These are phyloP conservation scores for Dactylonectria macrodidyma DNA, from an alignment of 2,329 filamentous ascomycete genomes.

Conservation along the genomic window DNA sequence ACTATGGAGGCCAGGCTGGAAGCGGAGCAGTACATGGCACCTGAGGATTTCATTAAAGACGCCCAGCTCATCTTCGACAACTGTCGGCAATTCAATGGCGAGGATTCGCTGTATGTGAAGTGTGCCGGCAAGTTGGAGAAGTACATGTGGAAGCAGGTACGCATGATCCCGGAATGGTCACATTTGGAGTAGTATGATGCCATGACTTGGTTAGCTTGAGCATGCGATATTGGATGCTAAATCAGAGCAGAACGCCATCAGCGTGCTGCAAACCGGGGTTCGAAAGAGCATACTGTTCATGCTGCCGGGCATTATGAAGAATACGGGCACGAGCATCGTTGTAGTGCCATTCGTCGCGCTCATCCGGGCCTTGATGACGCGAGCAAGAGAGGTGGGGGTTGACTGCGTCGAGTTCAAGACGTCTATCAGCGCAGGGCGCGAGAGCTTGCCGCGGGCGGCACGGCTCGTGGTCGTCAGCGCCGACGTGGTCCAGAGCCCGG, in stretches of 20 bases:
- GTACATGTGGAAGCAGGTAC: too few species aligned
- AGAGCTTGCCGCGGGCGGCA: slow-evolving; percentile 2
- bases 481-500: neutral
- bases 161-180: too few species aligned
- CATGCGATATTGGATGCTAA: neutral
- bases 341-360: slow-evolving; percentile 16
- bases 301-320: slow-evolving; percentile 1
- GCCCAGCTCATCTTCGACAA: too few species aligned
- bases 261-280: slow-evolving; percentile 8
- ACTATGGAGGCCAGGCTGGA: too few species aligned
- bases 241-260: slow-evolving; percentile 2
- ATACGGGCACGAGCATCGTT: slow-evolving; percentile 16
- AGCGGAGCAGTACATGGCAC: too few species aligned
- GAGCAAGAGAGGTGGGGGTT: neutral
- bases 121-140: too few species aligned
- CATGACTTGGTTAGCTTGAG: too few species aligned
- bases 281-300: slow-evolving; percentile 26
- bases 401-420: slow-evolving; percentile 10
- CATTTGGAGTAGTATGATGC: too few species aligned
- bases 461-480: slow-evolving; percentile 6
- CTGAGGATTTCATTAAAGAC: too few species aligned
- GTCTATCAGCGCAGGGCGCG: neutral
- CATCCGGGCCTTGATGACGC: slow-evolving; percentile 8
- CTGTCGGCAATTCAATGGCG: too few species aligned
- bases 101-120: too few species aligned